Percentiles rank a stretch among this genome's conserved stretches.
These are phyloP conservation scores for Lactarius pseudohatsudake DNA, from an alignment of 768 basidiomycete genomes.

Conservation along the genomic window DNA sequence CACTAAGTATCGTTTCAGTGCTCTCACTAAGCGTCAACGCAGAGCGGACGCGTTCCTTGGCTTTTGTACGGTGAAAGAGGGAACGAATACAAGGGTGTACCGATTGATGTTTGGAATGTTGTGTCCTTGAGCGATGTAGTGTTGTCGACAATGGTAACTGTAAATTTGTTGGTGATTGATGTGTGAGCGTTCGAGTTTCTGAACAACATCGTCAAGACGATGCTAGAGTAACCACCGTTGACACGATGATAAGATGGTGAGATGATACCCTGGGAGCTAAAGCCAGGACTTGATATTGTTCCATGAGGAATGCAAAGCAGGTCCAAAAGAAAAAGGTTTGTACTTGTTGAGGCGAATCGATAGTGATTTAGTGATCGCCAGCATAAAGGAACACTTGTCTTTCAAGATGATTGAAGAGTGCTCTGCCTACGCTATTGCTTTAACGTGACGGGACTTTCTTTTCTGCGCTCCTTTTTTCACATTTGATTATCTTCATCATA, in stretches of 20 bases:
- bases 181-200: background rate
- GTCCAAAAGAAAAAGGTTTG: no score
- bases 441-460: no score
- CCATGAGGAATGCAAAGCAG: no score
- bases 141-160: background rate
- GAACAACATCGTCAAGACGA: background rate
- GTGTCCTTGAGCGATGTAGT: background rate
- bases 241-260: no score
- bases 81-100: background rate
- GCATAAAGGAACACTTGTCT: background rate
- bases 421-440: no score
- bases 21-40: background rate
- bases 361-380: background rate
- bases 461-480: no score
- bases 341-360: background rate
- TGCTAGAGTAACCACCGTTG: background rate
- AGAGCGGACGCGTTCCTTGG: background rate
- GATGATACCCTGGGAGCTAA: background rate
- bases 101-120: conserved; percentile 3
- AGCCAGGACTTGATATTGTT: background rate
- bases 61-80: background rate
- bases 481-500: no score
- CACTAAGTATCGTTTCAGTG: background rate
- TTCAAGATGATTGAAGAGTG: no score
- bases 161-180: background rate